Evolutionary conservation across 768 basidiomycete species (phyloP).

Genomic region (Asterophora parasitica): DNA sequence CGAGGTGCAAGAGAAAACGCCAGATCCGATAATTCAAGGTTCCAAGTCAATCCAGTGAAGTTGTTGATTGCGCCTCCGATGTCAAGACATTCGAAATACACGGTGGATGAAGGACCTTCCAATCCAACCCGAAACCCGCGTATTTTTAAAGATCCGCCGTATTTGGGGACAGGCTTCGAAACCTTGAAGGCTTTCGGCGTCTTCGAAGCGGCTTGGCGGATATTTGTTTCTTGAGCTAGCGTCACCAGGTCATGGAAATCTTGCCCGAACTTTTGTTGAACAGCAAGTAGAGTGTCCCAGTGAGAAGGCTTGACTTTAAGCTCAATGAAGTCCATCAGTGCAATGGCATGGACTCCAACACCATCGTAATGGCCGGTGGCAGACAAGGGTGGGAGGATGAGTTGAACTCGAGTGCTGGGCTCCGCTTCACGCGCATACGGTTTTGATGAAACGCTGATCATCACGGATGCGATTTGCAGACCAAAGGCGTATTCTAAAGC

Average conservation of each 20-base stretch:
- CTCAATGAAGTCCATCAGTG: slow-evolving; percentile 63
- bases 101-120: slow-evolving; percentile 65
- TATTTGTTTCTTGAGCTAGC: slow-evolving; percentile 58
- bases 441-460: slow-evolving; percentile 52
- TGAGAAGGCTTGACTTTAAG: slow-evolving; percentile 76
- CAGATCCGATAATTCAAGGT: slow-evolving; percentile 66
- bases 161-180: slow-evolving; percentile 24
- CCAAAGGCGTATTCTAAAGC: slow-evolving; percentile 49
- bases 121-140: slow-evolving; percentile 78
- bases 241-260: slow-evolving; percentile 80
- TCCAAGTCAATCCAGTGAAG: slow-evolving; percentile 51
- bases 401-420: slow-evolving; percentile 48
- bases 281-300: slow-evolving; percentile 77
- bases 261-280: slow-evolving; percentile 86
- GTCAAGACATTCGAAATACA: slow-evolving; percentile 72
- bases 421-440: slow-evolving; percentile 31
- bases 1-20: slow-evolving; percentile 80
- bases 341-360: slow-evolving; percentile 44
- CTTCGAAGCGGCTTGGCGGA: slow-evolving; percentile 17
- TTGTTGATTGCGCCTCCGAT: slow-evolving; percentile 60
- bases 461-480: slow-evolving; percentile 57
- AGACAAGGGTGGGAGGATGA: slow-evolving; percentile 62
- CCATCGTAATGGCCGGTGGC: slow-evolving; percentile 56
- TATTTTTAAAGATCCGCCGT: slow-evolving; percentile 57
- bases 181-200: slow-evolving; percentile 15